Conservation (phyloP, 441 rosid genomes). For the Corymbia calophylla region DNA sequence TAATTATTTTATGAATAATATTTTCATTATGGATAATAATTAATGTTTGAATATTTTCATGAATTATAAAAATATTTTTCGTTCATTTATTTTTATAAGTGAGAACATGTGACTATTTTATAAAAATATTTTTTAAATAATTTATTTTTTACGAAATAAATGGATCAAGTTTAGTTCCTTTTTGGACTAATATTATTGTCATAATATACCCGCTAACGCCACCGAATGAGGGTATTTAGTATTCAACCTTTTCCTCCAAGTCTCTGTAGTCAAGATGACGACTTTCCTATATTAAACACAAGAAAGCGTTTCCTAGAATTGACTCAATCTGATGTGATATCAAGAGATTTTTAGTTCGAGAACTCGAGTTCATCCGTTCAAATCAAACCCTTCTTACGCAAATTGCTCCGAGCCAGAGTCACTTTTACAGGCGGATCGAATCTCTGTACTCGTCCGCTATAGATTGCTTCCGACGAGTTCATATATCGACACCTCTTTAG, state of each 20-base stretch:
- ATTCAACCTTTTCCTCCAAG: not conserved
- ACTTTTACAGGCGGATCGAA: not conserved
- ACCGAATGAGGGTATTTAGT: not conserved
- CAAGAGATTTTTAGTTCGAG: not conserved
- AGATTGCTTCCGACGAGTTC: not conserved
- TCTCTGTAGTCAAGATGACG: not conserved
- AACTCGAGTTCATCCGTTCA: not conserved
- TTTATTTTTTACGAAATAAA: accelerated
- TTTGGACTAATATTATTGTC: not conserved
- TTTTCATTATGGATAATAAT: no score
- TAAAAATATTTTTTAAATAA: no score
- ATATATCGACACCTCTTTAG: no score
- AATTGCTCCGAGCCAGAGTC: not conserved
- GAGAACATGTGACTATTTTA: not conserved
- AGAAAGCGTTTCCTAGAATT: not conserved
- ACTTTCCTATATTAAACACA: not conserved
- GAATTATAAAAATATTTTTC: accelerated
- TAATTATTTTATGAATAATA: no score
- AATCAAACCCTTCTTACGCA: not conserved
- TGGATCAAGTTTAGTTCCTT: not conserved
- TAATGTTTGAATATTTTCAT: not conserved
- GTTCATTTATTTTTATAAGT: accelerated
- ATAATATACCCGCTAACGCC: not conserved
- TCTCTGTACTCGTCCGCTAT: not conserved
- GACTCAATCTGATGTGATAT: not conserved